phyloP scores from a whole-genome alignment of 768 basidiomycete species.

The Tricholoma matsutake region DNA sequence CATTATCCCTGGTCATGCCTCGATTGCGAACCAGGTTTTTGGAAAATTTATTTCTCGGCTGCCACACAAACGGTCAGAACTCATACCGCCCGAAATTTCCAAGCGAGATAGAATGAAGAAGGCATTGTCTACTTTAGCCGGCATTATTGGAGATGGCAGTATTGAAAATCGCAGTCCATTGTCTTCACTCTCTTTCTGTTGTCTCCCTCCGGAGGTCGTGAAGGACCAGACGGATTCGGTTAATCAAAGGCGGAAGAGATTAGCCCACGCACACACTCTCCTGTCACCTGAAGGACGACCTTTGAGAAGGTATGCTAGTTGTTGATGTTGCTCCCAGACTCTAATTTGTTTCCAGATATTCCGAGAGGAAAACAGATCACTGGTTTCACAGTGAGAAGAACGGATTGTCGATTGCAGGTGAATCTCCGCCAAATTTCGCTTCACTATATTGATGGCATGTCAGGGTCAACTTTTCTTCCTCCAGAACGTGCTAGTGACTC shows the following conservation, averaged over 20 bases:
- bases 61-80: conserved; percentile 47
- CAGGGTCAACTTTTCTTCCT: conserved; percentile 16
- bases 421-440: conserved; percentile 9
- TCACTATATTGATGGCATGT: neutral
- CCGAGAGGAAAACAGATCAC: conserved; percentile 53
- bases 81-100: conserved; percentile 32
- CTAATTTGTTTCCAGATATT: conserved; percentile 40
- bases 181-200: conserved; percentile 69
- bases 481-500: conserved; percentile 17
- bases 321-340: conserved; percentile 3
- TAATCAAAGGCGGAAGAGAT: conserved; percentile 41
- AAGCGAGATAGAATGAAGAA: conserved; percentile 47
- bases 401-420: conserved; percentile 55
- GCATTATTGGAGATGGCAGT: conserved; percentile 43
- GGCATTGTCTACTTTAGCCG: conserved; percentile 53
- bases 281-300: conserved; percentile 57
- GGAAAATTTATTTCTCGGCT: conserved; percentile 58
- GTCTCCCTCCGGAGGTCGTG: conserved; percentile 49
- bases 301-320: conserved; percentile 50
- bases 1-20: conserved; percentile 52
- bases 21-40: conserved; percentile 63
- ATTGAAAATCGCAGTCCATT: conserved; percentile 50
- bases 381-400: conserved; percentile 62
- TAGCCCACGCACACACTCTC: conserved; percentile 51
- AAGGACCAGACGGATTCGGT: conserved; percentile 51